A percentile compares a stretch with the other conserved stretches of the same genome.
phyloP scores from a whole-genome alignment of 2,329 filamentous ascomycete genomes.

The Neofusicoccum kwambonambiense region DNA sequence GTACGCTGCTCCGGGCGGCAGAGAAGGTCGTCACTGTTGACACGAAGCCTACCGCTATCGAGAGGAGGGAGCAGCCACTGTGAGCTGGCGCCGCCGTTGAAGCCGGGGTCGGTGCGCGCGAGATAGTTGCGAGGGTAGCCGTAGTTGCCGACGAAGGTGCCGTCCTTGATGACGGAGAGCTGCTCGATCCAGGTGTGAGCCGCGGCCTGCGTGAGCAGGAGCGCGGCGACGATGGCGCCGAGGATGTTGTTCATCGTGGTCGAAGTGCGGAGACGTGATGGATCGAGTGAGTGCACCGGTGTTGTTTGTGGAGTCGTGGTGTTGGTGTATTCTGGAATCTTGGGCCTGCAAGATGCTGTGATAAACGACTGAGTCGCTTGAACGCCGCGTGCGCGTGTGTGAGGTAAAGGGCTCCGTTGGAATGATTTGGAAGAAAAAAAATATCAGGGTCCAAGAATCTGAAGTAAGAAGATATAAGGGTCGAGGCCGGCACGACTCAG shows the following conservation, averaged over 20 bases:
- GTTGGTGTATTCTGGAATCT: background rate
- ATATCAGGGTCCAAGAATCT: constrained; percentile 9
- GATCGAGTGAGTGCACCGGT: background rate
- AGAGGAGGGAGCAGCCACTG: constrained; percentile 61
- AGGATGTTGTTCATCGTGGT: background rate
- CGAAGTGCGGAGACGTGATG: background rate
- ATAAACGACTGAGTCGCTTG: background rate
- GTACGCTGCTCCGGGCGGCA: constrained; percentile 64
- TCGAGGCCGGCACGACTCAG: constrained; percentile 21
- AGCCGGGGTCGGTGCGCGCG: constrained; percentile 55
- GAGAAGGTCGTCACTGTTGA: constrained; percentile 56
- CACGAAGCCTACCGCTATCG: constrained; percentile 42
- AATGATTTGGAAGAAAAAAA: background rate
- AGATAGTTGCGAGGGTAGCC: constrained; percentile 76
- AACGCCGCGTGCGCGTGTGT: background rate
- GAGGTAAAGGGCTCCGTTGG: background rate
- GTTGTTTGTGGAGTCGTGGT: background rate
- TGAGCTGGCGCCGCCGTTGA: constrained; percentile 61
- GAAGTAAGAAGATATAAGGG: constrained; percentile 3
- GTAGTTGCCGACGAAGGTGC: constrained; percentile 66
- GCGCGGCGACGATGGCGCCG: constrained; percentile 22
- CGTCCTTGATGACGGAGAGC: constrained; percentile 70
- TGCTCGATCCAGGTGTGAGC: constrained; percentile 81
- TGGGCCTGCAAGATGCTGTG: constrained; percentile 1
- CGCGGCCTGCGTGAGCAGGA: constrained; percentile 22